phyloP scores from a whole-genome alignment of 495 filamentous ascomycete species.

The Xeromyces bisporus region DNA sequence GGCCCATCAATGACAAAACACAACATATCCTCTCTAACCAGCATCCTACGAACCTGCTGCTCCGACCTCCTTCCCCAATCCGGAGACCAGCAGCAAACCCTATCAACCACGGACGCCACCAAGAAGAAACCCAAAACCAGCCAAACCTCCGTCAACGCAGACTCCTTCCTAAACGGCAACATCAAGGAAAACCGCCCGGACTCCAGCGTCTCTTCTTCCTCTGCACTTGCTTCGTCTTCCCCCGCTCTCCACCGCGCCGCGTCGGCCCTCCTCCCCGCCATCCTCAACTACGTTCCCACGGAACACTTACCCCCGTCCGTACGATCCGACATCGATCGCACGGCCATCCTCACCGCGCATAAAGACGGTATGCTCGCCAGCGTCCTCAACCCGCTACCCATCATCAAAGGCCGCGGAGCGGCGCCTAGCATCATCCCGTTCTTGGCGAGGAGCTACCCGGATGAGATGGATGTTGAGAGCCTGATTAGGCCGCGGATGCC shows the following conservation, averaged over 20 bases:
- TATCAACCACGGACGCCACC: conserved; percentile 12
- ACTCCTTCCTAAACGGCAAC: conserved; percentile 32
- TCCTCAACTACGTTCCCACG: conserved; percentile 43
- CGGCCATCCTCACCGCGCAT: conserved; percentile 49
- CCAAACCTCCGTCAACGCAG: conserved; percentile 30
- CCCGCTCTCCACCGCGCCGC: conserved; percentile 30
- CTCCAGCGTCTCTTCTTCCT: conserved; percentile 5
- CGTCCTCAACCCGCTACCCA: conserved; percentile 54
- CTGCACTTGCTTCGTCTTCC: too few species aligned
- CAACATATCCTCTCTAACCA: conserved; percentile 37
- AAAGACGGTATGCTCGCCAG: conserved; percentile 60
- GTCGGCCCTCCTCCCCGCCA: conserved; percentile 38
- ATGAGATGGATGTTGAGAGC: conserved; percentile 48
- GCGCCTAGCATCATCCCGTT: conserved; percentile 63
- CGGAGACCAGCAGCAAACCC: conserved; percentile 15
- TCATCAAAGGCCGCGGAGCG: conserved; percentile 35
- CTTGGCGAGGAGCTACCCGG: conserved; percentile 41
- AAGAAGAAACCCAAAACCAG: conserved; percentile 22
- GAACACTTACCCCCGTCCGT: conserved; percentile 42
- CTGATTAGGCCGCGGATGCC: conserved; percentile 54
- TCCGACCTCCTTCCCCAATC: conserved; percentile 39
- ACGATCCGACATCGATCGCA: conserved; percentile 58
- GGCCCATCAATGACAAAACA: conserved; percentile 49
- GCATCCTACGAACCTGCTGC: conserved; percentile 44
- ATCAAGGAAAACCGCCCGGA: conserved; percentile 13